Evolutionary conservation across 164 flowering plant genomes (phyloP), one percentile per base, ranked within the genome.

Genomic region (Vitis rupestris): DNA sequence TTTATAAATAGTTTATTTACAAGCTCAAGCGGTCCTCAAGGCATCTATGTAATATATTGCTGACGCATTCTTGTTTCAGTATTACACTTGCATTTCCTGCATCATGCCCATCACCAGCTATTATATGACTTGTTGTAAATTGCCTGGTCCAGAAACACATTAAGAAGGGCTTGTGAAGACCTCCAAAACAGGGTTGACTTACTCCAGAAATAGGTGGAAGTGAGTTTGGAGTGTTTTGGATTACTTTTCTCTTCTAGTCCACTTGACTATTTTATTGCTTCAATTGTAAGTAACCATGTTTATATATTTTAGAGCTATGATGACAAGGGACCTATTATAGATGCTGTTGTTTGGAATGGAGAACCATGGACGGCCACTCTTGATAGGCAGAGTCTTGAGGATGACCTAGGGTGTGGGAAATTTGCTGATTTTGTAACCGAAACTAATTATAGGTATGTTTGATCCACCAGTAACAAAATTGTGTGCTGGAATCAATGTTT

Each of bases 321-420:
- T 70, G 99, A 95, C 75, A 93, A 77, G 71, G 99, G 99, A 4
- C 98, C 99, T 64, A 78, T 93, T 49, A 87, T 95, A 65, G 98
- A 95, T 86, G 99, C 91, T 85, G 98, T 95, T 72, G 98, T 91
- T 30, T 95, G 99, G 99, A 84, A 93, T 86, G 99, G 99, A 72
- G 89, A 91, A 73, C 74, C 87, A 50, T 95, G 99, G 99, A 86
- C 98, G 81, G 98, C 78, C 75, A 97, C 99, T 71, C 84, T 95
- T 76, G 99, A 95, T 75, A 95, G 96, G 3, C 99, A 87, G 69
- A 84, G 82, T 70, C 90, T 95, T 75, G 97, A 91, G 84, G 93
- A 88, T 81, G 88, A 90, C 50, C 75, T 87, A 51, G 87, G 78
- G 57, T 47, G 75, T 61, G 98, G 99, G 61, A 88, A 84, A 70